Conservation (phyloP, 805 yeast genomes). For the Kodamaea leandrae region DNA sequence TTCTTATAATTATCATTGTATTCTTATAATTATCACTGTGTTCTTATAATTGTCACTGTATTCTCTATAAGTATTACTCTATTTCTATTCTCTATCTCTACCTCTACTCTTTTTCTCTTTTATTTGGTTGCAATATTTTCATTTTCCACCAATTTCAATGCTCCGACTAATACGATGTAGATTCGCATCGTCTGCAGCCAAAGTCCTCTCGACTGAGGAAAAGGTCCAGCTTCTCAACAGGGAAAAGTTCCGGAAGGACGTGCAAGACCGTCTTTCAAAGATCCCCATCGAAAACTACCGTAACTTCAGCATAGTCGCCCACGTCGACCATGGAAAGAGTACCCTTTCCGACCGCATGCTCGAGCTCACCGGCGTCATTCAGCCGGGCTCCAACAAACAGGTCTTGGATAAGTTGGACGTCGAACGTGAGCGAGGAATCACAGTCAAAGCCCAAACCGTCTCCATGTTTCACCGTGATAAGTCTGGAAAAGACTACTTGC, state of each 20-base stretch:
- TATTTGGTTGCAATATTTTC: background rate
- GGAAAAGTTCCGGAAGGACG: conserved; percentile 30
- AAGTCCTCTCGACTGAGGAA: conserved; percentile 20
- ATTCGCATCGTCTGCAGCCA: background rate
- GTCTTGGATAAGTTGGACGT: conserved; percentile 90
- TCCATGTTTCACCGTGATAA: conserved; percentile 77
- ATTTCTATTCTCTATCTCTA: background rate
- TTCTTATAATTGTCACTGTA: too few relatives aligned
- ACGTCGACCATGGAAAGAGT: conserved; percentile 88
- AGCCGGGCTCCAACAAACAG: conserved; percentile 72
- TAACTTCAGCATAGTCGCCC: conserved; percentile 94
- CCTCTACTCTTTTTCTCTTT: background rate
- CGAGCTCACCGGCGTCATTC: conserved; percentile 86
- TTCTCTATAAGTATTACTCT: background rate
- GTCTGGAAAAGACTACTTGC: conserved; percentile 67
- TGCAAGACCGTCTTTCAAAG: conserved; percentile 60
- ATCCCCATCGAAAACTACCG: conserved; percentile 83
- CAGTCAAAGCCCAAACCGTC: conserved; percentile 96
- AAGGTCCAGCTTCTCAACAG: conserved; percentile 28
- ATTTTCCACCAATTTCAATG: background rate
- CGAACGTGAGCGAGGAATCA: conserved; percentile 93
- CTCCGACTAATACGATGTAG: background rate
- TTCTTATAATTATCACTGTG: too few relatives aligned
- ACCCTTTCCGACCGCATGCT: conserved; percentile 85
- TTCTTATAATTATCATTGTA: too few relatives aligned